phyloP scores from a whole-genome alignment of 352 stramenopile genomes.

The Phytophthora pluvialis region DNA sequence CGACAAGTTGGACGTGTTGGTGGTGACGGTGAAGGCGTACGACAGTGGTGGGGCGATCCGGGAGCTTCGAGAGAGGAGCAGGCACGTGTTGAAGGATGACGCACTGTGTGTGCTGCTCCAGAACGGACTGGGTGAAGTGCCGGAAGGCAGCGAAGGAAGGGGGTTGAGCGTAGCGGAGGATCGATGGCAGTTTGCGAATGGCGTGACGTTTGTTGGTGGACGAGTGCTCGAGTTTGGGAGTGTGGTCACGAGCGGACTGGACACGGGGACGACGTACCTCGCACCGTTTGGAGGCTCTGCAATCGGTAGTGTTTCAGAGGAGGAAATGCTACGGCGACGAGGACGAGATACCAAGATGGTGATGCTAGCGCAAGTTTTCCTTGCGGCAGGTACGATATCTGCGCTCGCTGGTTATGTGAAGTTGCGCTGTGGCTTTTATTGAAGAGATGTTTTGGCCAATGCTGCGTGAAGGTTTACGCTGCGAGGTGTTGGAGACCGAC shows the following conservation, averaged over 20 bases:
- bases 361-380: conserved; percentile 40
- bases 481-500: conserved; percentile 40
- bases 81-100: conserved; percentile 48
- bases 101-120: conserved; percentile 69
- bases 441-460: background rate
- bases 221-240: conserved; percentile 44
- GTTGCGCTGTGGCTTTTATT: background rate
- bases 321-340: background rate
- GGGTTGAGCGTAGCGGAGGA: background rate
- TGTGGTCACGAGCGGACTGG: conserved; percentile 58
- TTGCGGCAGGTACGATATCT: conserved; percentile 45
- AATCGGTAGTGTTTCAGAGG: background rate
- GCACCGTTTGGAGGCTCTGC: conserved; percentile 37
- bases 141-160: background rate
- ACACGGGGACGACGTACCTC: conserved; percentile 55
- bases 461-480: conserved; percentile 45
- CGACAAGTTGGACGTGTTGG: conserved; percentile 54
- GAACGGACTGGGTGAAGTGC: conserved; percentile 65
- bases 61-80: conserved; percentile 37
- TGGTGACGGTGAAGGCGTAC: conserved; percentile 76
- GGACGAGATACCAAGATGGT: conserved; percentile 29
- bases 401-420: background rate
- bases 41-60: conserved; percentile 53
- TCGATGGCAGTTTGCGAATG: conserved; percentile 56
- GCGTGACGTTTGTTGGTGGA: conserved; percentile 74